Evolutionary conservation across 164 flowering plant species (phyloP).

Genomic region (Warburgia ugandensis): DNA sequence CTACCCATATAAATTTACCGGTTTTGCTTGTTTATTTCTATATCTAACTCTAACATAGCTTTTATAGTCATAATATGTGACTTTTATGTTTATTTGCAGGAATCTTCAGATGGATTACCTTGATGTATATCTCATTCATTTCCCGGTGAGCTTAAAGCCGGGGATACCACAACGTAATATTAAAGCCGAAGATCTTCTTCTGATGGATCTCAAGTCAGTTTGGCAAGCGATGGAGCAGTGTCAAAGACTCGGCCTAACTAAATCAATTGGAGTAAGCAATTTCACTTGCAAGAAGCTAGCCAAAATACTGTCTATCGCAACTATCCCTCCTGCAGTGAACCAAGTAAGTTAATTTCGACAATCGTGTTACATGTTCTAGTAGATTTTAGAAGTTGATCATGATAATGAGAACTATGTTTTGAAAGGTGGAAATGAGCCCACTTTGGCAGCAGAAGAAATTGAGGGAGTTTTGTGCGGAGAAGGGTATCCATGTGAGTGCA

Average conservation of each 20-base stretch:
- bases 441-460: conserved; percentile 23
- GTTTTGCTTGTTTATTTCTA: too few species aligned
- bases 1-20: too few species aligned
- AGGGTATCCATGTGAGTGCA: conserved; percentile 22
- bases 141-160: conserved; percentile 8
- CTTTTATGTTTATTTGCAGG: too few species aligned
- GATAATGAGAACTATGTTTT: too few species aligned
- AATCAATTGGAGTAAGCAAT: conserved; percentile 20
- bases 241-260: conserved; percentile 12
- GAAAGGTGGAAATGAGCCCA: conserved; percentile 27
- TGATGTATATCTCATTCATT: conserved; percentile 11
- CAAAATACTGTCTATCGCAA: conserved; percentile 7
- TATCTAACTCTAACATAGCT: too few species aligned
- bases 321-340: conserved; percentile 20
- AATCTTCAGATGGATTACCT: conserved; percentile 5
- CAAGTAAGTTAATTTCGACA: conserved; percentile 1
- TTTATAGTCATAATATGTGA: too few species aligned
- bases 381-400: too few species aligned
- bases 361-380: too few species aligned
- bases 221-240: conserved; percentile 20
- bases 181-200: conserved; percentile 3
- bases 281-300: conserved; percentile 20
- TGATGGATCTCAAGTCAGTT: conserved; percentile 9
- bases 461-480: conserved; percentile 16
- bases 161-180: not conserved